Conservation (phyloP, 352 stramenopile species). For the Pythium scleroteichum region DNA sequence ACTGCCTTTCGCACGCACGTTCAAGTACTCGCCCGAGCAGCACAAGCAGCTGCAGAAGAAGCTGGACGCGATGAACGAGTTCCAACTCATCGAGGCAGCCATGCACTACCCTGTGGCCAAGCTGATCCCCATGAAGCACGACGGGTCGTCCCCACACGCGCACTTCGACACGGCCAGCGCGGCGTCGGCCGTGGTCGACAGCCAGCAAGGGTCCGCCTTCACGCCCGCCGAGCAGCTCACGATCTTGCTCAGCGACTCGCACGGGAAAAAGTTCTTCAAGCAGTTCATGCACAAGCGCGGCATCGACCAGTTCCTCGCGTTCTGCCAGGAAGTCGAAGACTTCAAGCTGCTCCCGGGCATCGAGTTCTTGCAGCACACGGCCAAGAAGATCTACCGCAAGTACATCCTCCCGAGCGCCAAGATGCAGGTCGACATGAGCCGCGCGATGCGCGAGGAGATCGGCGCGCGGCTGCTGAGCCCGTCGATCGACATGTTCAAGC, state of each 20-base stretch:
- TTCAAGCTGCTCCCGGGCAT: slow-evolving; percentile 80
- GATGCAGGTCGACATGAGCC: slow-evolving; percentile 85
- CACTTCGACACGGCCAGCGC: neutral
- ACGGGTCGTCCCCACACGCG: slow-evolving; percentile 11
- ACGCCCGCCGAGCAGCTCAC: slow-evolving; percentile 52
- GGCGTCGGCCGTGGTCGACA: neutral
- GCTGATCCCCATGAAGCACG: slow-evolving; percentile 43
- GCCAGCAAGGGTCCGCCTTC: slow-evolving; percentile 14
- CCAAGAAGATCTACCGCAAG: slow-evolving; percentile 87
- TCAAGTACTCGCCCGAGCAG: slow-evolving; percentile 42
- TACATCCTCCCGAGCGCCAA: slow-evolving; percentile 77
- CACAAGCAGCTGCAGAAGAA: slow-evolving; percentile 51
- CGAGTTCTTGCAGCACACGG: slow-evolving; percentile 82
- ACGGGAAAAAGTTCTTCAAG: slow-evolving; percentile 75
- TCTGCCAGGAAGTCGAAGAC: slow-evolving; percentile 76
- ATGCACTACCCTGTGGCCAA: slow-evolving; percentile 79
- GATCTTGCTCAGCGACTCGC: slow-evolving; percentile 52
- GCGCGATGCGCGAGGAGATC: slow-evolving; percentile 79
- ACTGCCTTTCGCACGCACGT: slow-evolving; percentile 13
- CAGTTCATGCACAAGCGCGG: slow-evolving; percentile 71
- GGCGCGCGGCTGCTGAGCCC: slow-evolving; percentile 58
- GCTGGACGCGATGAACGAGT: slow-evolving; percentile 56
- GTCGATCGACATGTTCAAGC: slow-evolving; percentile 86
- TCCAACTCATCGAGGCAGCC: slow-evolving; percentile 70
- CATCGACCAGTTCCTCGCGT: slow-evolving; percentile 66